phyloP scores from a whole-genome alignment of 2,329 filamentous ascomycete genomes.

The Teratosphaeria pseudoeucalypti region DNA sequence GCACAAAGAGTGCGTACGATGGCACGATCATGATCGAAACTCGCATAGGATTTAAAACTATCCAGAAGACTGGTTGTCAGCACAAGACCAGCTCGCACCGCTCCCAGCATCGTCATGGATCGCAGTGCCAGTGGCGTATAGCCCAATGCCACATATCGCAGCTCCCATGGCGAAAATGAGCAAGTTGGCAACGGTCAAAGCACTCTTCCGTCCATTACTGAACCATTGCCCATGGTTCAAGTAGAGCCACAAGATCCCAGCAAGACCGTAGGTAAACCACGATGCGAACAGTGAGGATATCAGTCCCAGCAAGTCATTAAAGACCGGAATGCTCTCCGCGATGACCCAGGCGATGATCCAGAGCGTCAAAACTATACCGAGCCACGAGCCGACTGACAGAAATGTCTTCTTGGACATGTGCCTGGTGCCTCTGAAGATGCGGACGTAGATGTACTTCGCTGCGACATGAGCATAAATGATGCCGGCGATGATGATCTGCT shows the following conservation, averaged over 20 bases:
- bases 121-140: conserved; percentile 32
- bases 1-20: not conserved
- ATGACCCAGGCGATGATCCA: conserved; percentile 36
- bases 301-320: conserved; percentile 45
- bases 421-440: conserved; percentile 36
- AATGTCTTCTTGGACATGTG: conserved; percentile 41
- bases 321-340: conserved; percentile 43
- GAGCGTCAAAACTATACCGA: conserved; percentile 35
- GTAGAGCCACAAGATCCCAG: conserved; percentile 44
- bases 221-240: conserved; percentile 36
- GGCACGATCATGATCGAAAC: not conserved
- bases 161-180: conserved; percentile 37
- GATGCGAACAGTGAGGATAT: conserved; percentile 41
- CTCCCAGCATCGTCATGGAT: conserved; percentile 25
- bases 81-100: conserved; percentile 7
- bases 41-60: not conserved
- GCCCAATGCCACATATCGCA: conserved; percentile 36
- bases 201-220: conserved; percentile 19
- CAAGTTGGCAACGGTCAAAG: conserved; percentile 30
- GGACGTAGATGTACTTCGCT: conserved; percentile 42
- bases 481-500: conserved; percentile 39
- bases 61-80: not conserved
- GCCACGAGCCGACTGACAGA: conserved; percentile 40
- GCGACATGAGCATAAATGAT: conserved; percentile 43
- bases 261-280: conserved; percentile 36